Conservation (phyloP, 2,329 filamentous ascomycete species). For the Fusarium sp. region DNA sequence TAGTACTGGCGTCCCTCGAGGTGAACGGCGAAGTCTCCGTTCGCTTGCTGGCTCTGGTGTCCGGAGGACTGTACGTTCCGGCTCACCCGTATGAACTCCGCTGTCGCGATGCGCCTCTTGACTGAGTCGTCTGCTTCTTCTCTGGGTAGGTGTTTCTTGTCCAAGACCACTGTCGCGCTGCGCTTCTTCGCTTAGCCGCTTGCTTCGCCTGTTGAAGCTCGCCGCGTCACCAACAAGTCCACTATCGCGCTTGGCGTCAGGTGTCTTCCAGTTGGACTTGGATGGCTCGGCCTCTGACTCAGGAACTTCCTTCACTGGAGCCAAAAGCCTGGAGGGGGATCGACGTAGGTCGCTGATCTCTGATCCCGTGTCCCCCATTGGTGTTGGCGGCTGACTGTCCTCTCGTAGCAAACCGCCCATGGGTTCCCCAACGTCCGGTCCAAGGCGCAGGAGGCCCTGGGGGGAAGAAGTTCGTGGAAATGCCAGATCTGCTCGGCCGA, state of each 20-base stretch:
- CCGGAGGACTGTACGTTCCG: slow-evolving; percentile 37
- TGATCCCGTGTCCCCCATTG: slow-evolving; percentile 37
- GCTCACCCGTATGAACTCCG: slow-evolving; percentile 64
- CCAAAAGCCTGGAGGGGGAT: slow-evolving; percentile 59
- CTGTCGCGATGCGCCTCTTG: slow-evolving; percentile 63
- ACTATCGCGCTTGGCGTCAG: slow-evolving; percentile 53
- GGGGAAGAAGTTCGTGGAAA: slow-evolving; percentile 31
- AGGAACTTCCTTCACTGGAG: slow-evolving; percentile 64
- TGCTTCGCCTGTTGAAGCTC: slow-evolving; percentile 53
- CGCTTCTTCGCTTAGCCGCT: slow-evolving; percentile 50
- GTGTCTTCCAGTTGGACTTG: slow-evolving; percentile 22
- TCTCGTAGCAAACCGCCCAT: slow-evolving; percentile 49
- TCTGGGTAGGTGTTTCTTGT: slow-evolving; percentile 58
- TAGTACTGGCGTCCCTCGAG: slow-evolving; percentile 55
- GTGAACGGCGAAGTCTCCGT: slow-evolving; percentile 48
- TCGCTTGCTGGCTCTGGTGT: slow-evolving; percentile 47
- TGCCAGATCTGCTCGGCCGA: slow-evolving; percentile 47
- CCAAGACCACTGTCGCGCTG: slow-evolving; percentile 65
- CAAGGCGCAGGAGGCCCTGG: slow-evolving; percentile 47
- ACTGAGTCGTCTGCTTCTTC: slow-evolving; percentile 50
- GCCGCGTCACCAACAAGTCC: slow-evolving; percentile 54
- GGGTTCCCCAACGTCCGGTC: slow-evolving; percentile 48
- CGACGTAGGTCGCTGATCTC: slow-evolving; percentile 56
- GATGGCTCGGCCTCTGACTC: slow-evolving; percentile 57
- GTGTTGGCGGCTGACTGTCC: slow-evolving; percentile 41